A percentile compares a stretch with the other conserved stretches of the same genome.
Evolutionary conservation across 1,284 basidiomycete species (phyloP).

Genomic region (Moesziomyces parantarcticus): DNA sequence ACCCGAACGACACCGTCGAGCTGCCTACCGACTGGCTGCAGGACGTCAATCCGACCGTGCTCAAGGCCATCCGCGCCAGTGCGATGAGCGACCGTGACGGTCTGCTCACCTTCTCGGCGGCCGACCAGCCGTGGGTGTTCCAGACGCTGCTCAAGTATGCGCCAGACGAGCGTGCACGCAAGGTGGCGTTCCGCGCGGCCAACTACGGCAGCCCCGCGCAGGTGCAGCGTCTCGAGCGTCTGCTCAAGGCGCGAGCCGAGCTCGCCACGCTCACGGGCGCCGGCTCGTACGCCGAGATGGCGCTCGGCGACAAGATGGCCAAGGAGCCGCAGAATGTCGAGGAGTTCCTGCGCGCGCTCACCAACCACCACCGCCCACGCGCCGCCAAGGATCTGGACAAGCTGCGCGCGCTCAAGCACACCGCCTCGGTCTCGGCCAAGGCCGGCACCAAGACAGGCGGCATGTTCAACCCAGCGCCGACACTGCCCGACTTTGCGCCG

Average conservation of each 20-base stretch:
- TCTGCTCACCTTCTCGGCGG: conserved; percentile 39
- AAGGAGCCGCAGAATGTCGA: conserved; percentile 57
- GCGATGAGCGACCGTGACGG: conserved; percentile 22
- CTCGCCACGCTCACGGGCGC: conserved; percentile 63
- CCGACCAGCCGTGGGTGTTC: conserved; percentile 78
- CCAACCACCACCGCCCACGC: conserved; percentile 54
- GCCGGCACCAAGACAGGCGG: conserved; percentile 1
- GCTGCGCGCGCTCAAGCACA: conserved; percentile 50
- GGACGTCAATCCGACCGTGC: conserved; percentile 38
- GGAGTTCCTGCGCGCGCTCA: conserved; percentile 57
- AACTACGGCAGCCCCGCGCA: conserved; percentile 55
- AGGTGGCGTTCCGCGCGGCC: conserved; percentile 75
- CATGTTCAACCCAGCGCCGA: conserved; percentile 17
- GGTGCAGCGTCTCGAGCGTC: conserved; percentile 56
- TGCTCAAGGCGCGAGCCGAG: conserved; percentile 57
- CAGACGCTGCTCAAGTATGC: conserved; percentile 89
- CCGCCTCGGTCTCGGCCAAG: background rate
- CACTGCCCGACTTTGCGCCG: conserved; percentile 30
- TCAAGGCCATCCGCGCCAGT: conserved; percentile 26
- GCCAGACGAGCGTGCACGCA: conserved; percentile 81
- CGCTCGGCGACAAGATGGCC: conserved; percentile 66
- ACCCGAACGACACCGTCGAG: conserved; percentile 24
- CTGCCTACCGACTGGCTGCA: conserved; percentile 49
- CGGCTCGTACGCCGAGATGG: conserved; percentile 60
- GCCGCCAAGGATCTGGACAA: conserved; percentile 51